Evolutionary conservation across 257 asterid species (phyloP), one percentile per base, ranked within the genome.

Genomic region (Misopates orontium): DNA sequence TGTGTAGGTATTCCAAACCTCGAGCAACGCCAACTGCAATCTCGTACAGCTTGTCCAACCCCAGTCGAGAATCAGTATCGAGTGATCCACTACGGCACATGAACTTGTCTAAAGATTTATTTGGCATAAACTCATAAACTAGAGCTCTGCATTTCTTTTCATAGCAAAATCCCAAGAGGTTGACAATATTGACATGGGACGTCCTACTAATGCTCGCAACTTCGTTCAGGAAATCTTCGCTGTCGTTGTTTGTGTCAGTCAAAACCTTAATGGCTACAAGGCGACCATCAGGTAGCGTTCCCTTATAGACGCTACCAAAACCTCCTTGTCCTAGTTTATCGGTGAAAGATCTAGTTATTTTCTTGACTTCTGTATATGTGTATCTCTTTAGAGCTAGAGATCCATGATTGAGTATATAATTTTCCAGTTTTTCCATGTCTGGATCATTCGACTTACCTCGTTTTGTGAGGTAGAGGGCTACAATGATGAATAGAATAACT

Each of bases 1-100:
- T 39, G 63, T 87, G 95, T 8, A 87, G 80, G 73, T 77, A 87
- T 56, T 89, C 83, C 19, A 87, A 63, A 51, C 87, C 91, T 9
- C 71, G 74, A 39, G 91, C 93, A 7, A 85, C 74, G 44, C 84
- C 95, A 41, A 79, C 71, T 75, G 87, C 88, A 3, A 85, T 85
- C 47, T 75, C 71, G 78, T 80, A 78, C 82, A 85, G 17, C 32
- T 21, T 83, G 53, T 64, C 82, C 85, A 56, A 67, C 64, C 20
- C 78, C 71, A 56, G 24, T 12, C 16, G 73, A 32, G 57, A 31
- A 65, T 61, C 6, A 73, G 77, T 15, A 75, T 71, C 56, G 70
- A 77, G 64, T 82, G 88, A 50, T 81, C 85, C 44, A 76, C 73
- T 5, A 83, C 73, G 58, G 78, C 81, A 15, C 66, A 79, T 60